Percentiles rank a stretch among this genome's conserved stretches.
These are phyloP conservation scores for Talaromyces sp. DNA, from an alignment of 2,329 filamentous ascomycete species.

Conservation along the genomic window DNA sequence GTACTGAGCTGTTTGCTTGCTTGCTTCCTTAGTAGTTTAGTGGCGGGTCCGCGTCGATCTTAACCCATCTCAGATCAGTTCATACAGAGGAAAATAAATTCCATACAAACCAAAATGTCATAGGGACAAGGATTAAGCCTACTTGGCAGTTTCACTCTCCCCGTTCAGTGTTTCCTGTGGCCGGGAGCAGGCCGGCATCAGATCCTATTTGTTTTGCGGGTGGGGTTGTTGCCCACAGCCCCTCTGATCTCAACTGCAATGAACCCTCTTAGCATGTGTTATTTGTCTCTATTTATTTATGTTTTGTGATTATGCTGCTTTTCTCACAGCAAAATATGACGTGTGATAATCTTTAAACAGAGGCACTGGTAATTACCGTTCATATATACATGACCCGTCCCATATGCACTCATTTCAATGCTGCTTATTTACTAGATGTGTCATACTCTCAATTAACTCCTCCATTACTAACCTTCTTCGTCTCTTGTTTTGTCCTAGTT, in stretches of 20 bases:
- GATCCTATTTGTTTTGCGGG: not conserved
- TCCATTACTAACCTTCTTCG: not conserved
- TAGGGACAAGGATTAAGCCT: not conserved
- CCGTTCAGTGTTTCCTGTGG: not conserved
- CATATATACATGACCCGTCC: not conserved
- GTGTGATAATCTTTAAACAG: not conserved
- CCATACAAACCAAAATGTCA: not conserved
- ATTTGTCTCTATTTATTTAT: not conserved
- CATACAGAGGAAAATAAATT: not conserved
- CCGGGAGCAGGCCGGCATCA: not conserved
- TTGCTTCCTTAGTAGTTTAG: not conserved
- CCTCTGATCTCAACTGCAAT: not conserved
- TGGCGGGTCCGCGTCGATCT: not conserved
- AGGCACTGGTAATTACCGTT: not conserved
- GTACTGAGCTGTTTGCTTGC: not conserved
- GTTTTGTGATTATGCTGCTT: not conserved
- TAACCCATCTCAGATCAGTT: not conserved
- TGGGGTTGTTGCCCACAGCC: not conserved
- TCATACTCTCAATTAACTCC: not conserved
- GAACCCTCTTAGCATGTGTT: not conserved
- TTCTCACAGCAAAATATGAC: not conserved
- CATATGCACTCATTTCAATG: not conserved
- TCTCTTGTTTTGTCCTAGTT: not conserved
- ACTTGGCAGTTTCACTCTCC: not conserved
- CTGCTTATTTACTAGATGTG: not conserved